Base-by-base conservation (phyloP, 805 yeast genomes). In the Schizosaccharomyces osmophilus region DNA sequence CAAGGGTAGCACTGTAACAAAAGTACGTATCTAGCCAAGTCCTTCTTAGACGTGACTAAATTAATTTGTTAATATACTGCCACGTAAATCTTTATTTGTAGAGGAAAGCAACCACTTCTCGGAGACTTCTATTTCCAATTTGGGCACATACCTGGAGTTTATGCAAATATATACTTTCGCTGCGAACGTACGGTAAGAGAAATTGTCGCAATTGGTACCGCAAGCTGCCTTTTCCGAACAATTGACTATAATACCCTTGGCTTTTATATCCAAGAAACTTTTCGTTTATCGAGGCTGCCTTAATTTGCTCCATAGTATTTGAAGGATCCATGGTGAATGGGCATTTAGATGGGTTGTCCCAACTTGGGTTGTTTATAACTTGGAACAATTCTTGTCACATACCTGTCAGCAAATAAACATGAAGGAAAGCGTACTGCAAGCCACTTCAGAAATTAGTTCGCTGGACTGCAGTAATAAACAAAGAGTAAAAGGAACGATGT, bases 1-100 rank as follows among this genome's bases (percentile, higher is more conserved):
- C 98, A 64, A 93, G 74, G 66, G 84, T 82, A 19, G 97, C 95
- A 2, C 95, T 79, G 75, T 86, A 81, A 8, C 94, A 84, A 72
- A 90, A 90, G 67, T 84, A 93, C 31, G 75, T 67, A 72, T 89
- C 97, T 61, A 82, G 71, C 19, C 70, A 60, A 1, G 80, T 75
- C 48, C 71, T 69, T 62, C 95, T 74, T 13, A 74, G 17, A 4
- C 26, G 9, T 22, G 55, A 6, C 63, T 60, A 29, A 17, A 32
- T 24, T 1, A 26, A 13, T 5, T 13, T 11, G 41, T 36, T 36
- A 31, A 5, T 13, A 36, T 41, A 5, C 9, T 8, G 36, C 22
- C 26, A 61, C 22, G 24, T 31, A 24, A 45, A 8, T 2, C 3
- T 2, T 1, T 45, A 8, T 1, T 1, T 13, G 22, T 3, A 6